Percentiles rank a stretch among this genome's conserved stretches.
Evolutionary conservation across 441 rosid species (phyloP).

Genomic region (Syzygium syzygioides): DNA sequence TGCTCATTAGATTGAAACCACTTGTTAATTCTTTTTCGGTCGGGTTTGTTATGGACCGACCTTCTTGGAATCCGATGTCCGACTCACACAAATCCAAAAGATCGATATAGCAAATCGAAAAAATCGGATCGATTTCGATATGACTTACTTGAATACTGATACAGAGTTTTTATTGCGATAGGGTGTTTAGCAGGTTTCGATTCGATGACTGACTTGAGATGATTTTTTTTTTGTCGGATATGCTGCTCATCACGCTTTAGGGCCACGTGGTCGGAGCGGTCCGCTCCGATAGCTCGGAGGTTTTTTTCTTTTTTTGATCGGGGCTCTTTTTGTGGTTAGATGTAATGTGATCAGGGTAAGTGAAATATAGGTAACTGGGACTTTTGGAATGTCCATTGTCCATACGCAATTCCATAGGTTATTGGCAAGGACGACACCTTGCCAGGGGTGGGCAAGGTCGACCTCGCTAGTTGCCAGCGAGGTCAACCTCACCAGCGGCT

Average conservation of each 20-base stretch:
- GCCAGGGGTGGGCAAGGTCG: too few relatives aligned
- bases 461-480: too few relatives aligned
- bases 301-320: neutral
- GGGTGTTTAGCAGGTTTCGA: neutral
- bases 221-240: fast-evolving
- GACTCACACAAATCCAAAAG: too few relatives aligned
- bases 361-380: neutral
- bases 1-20: too few relatives aligned
- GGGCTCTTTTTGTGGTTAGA: neutral
- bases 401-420: neutral
- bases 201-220: neutral
- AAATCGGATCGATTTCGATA: neutral
- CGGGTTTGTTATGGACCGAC: too few relatives aligned
- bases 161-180: fast-evolving
- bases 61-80: too few relatives aligned
- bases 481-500: too few relatives aligned
- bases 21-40: too few relatives aligned
- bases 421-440: too few relatives aligned
- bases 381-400: neutral
- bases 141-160: fast-evolving
- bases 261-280: fast-evolving
- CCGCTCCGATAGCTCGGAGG: fast-evolving
- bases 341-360: neutral
- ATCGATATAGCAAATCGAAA: too few relatives aligned
- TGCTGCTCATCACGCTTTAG: fast-evolving